Percentiles rank a stretch among this genome's conserved stretches.
These are phyloP conservation scores for Pythium sukuiense DNA, from an alignment of 352 stramenopile genomes.

Conservation along the genomic window DNA sequence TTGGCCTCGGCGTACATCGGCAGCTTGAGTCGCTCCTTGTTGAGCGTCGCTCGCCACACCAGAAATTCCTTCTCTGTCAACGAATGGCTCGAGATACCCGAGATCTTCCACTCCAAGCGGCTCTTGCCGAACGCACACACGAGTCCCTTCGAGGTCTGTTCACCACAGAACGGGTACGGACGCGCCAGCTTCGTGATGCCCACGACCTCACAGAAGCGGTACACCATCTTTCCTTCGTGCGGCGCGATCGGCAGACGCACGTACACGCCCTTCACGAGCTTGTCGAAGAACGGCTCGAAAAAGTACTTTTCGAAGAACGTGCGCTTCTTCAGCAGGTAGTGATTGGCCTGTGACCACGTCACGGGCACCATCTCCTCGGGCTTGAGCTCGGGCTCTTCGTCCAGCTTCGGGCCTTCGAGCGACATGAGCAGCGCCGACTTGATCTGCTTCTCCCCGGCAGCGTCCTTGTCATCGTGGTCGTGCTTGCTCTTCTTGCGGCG, in stretches of 20 bases:
- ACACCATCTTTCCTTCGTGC: slow-evolving; percentile 78
- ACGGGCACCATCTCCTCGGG: slow-evolving; percentile 71
- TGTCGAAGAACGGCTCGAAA: slow-evolving; percentile 84
- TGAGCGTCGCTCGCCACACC: slow-evolving; percentile 74
- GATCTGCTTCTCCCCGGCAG: slow-evolving; percentile 24
- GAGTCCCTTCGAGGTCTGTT: slow-evolving; percentile 67
- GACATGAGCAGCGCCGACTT: slow-evolving; percentile 32
- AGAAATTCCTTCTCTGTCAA: slow-evolving; percentile 79
- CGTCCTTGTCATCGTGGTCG: slow-evolving; percentile 20
- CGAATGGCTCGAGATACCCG: slow-evolving; percentile 68
- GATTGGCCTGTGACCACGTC: slow-evolving; percentile 74
- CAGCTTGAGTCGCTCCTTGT: slow-evolving; percentile 77
- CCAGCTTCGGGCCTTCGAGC: slow-evolving; percentile 37
- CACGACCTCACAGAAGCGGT: slow-evolving; percentile 83
- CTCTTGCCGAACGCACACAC: slow-evolving; percentile 82
- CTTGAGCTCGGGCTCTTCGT: slow-evolving; percentile 43
- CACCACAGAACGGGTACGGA: slow-evolving; percentile 72
- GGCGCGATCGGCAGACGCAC: slow-evolving; percentile 69
- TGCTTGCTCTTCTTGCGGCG: slow-evolving; percentile 28
- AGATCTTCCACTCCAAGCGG: slow-evolving; percentile 72
- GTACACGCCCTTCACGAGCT: slow-evolving; percentile 75
- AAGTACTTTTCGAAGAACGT: slow-evolving; percentile 86
- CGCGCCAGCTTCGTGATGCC: slow-evolving; percentile 56
- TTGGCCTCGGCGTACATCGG: slow-evolving; percentile 74
- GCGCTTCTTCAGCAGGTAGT: slow-evolving; percentile 75